Evolutionary conservation across 331 rosid species (phyloP).

Genomic region (Stylosanthes scabra): DNA sequence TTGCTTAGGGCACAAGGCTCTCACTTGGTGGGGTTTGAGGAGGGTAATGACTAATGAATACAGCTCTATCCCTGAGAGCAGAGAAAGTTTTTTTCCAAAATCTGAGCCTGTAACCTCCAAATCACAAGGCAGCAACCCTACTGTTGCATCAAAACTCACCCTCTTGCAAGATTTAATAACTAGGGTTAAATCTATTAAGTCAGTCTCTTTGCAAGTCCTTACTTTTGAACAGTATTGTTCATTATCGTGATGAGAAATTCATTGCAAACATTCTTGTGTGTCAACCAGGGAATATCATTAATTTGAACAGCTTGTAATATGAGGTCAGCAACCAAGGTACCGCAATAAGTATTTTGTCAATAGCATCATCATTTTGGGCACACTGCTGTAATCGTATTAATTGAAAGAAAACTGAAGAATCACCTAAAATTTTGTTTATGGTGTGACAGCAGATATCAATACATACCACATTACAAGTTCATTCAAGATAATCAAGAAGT

Average conservation of each 20-base stretch:
- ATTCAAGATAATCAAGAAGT: constrained; percentile 1
- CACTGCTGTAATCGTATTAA: background rate
- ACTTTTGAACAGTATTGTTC: background rate
- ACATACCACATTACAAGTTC: background rate
- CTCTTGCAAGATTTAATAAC: no score
- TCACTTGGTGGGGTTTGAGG: no score
- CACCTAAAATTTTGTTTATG: background rate
- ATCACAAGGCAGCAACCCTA: no score
- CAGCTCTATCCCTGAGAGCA: background rate
- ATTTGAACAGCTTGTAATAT: constrained; percentile 6
- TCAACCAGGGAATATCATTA: constrained; percentile 12
- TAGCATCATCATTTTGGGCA: constrained; percentile 7
- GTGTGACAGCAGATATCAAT: constrained; percentile 1
- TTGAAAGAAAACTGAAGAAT: background rate
- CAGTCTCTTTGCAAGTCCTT: constrained; percentile 11
- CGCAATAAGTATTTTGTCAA: background rate
- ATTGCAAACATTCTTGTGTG: background rate
- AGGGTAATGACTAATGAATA: no score
- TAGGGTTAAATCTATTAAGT: background rate
- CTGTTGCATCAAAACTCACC: no score
- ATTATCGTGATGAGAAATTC: no score
- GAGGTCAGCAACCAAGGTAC: background rate
- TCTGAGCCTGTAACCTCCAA: no score
- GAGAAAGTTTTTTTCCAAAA: no score
- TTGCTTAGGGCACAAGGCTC: no score